Evolutionary conservation across 2,329 filamentous ascomycete genomes (phyloP).

Genomic region (Bisporella sp.): DNA sequence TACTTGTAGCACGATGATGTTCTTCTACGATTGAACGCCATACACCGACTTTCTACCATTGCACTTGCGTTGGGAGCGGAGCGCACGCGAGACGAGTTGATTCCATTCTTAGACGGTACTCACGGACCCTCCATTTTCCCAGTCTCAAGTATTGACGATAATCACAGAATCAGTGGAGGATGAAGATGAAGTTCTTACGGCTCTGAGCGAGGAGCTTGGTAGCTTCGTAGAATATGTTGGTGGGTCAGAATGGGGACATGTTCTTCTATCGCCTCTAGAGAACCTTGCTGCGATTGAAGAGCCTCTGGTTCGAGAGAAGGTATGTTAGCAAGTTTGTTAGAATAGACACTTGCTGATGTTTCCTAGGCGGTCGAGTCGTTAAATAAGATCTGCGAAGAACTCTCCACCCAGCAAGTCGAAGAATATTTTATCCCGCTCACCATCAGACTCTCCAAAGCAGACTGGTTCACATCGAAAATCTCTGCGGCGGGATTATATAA

Average conservation of each 20-base stretch:
- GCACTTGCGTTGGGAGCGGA: conserved; percentile 92
- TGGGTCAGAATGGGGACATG: conserved; percentile 87
- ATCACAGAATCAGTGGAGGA: conserved; percentile 91
- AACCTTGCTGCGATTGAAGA: conserved; percentile 98
- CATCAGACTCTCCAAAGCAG: conserved; percentile 92
- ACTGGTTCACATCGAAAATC: conserved; percentile 99
- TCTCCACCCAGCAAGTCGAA: conserved; percentile 89
- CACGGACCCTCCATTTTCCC: conserved; percentile 17
- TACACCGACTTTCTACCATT: conserved; percentile 96
- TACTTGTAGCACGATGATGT: conserved; percentile 86
- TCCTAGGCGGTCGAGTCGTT: conserved; percentile 89
- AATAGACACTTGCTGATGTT: conserved; percentile 10
- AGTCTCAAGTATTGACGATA: conserved; percentile 21
- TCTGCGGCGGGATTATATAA: conserved; percentile 95
- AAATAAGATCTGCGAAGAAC: conserved; percentile 95
- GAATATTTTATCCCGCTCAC: conserved; percentile 96
- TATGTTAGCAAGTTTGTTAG: conserved; percentile 32
- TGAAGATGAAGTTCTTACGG: conserved; percentile 96
- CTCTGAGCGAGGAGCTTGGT: conserved; percentile 92
- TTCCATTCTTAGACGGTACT: conserved; percentile 97
- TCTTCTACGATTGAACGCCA: conserved; percentile 93
- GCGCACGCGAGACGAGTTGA: conserved; percentile 95
- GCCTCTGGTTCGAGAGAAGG: conserved; percentile 96
- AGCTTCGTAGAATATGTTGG: conserved; percentile 97
- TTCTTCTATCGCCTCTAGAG: conserved; percentile 93